phyloP scores from a whole-genome alignment of 2,329 filamentous ascomycete species.

The Fusarium nygamai region DNA sequence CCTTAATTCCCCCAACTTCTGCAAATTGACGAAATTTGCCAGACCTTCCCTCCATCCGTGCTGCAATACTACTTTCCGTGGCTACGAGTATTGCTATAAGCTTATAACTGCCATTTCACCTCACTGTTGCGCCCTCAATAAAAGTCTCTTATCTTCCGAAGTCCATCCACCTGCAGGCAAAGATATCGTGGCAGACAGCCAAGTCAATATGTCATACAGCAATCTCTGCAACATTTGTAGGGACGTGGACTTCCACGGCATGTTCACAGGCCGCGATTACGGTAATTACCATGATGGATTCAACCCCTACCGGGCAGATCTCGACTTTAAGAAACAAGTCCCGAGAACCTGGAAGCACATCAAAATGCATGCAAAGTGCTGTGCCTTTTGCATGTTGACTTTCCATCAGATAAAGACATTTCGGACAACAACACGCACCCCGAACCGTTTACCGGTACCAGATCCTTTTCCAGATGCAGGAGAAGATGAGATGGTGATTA shows the following conservation, averaged over 20 bases:
- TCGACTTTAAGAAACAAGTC: accelerated
- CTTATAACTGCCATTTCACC: not conserved
- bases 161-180: not conserved
- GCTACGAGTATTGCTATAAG: not conserved
- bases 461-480: not conserved
- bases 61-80: accelerated
- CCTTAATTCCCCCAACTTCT: accelerated
- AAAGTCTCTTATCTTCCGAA: accelerated
- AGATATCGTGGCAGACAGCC: not conserved
- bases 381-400: not conserved
- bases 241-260: not conserved
- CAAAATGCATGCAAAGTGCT: not conserved
- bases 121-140: not conserved
- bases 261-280: not conserved
- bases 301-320: not conserved
- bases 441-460: accelerated
- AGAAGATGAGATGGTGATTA: not conserved
- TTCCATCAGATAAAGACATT: not conserved
- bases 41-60: too few relatives aligned
- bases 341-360: not conserved
- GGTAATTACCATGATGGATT: not conserved
- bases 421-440: not conserved
- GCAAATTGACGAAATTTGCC: accelerated
- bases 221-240: not conserved
- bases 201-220: not conserved